phyloP scores from a whole-genome alignment of 495 filamentous ascomycete species.

The Cenococcum geophilum region DNA sequence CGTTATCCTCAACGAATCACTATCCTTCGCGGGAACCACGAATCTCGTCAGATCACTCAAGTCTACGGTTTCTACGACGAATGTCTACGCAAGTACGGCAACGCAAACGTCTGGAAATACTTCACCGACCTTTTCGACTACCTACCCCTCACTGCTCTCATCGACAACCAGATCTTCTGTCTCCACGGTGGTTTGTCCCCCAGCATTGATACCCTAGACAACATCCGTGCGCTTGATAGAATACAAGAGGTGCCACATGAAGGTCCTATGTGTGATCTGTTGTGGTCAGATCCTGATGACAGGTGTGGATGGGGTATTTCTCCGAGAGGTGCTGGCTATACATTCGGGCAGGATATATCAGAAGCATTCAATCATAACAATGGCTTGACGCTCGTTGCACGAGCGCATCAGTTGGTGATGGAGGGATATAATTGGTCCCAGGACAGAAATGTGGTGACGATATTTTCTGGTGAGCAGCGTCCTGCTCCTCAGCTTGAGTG shows the following conservation, averaged over 20 bases:
- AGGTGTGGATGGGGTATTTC: conserved; percentile 98
- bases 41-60: conserved; percentile 93
- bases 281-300: conserved; percentile 98
- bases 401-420: conserved; percentile 96
- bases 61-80: conserved; percentile 99
- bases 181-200: conserved; percentile 94
- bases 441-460: conserved; percentile 95
- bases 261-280: conserved; percentile 95
- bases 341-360: conserved; percentile 98
- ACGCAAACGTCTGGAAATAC: conserved; percentile 97
- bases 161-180: conserved; percentile 99
- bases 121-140: conserved; percentile 99
- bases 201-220: conserved; percentile 96
- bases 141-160: conserved; percentile 93
- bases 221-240: conserved; percentile 89
- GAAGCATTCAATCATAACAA: conserved; percentile 99
- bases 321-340: conserved; percentile 94
- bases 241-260: conserved; percentile 99
- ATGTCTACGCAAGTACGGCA: conserved; percentile 94
- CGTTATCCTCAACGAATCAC: conserved; percentile 98
- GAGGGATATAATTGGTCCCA: conserved; percentile 98
- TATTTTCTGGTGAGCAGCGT: conserved; percentile 74
- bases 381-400: conserved; percentile 87
- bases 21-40: conserved; percentile 93
- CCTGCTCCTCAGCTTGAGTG: background rate